A percentile compares a stretch with the other conserved stretches of the same genome.
These are phyloP conservation scores for Takakia lepidozioides DNA, from an alignment of 225 moss, liverwort and hornwort species.

Conservation along the genomic window DNA sequence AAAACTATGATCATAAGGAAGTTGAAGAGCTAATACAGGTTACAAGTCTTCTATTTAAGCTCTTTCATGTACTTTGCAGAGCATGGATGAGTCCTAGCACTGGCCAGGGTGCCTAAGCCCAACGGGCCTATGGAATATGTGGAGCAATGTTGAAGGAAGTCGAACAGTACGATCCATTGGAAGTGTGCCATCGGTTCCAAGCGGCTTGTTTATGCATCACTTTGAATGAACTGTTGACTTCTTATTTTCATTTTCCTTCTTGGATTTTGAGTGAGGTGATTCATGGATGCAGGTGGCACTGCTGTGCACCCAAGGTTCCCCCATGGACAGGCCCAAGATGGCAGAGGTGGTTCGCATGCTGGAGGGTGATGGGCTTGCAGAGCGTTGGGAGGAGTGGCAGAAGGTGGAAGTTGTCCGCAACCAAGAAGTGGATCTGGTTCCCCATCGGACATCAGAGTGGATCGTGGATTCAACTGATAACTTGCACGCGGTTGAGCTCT, in stretches of 20 bases:
- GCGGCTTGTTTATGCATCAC: too few relatives aligned
- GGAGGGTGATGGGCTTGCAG: slow-evolving; percentile 86
- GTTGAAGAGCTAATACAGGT: slow-evolving; percentile 96
- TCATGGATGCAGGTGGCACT: slow-evolving; percentile 63
- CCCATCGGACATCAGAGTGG: slow-evolving; percentile 82
- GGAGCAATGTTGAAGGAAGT: too few relatives aligned
- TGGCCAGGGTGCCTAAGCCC: too few relatives aligned
- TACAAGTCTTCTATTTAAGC: background rate
- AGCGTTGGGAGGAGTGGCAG: slow-evolving; percentile 99
- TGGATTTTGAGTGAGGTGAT: background rate
- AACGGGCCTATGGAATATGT: too few relatives aligned
- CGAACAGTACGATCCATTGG: too few relatives aligned
- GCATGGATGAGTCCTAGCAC: too few relatives aligned
- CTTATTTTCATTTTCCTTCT: background rate
- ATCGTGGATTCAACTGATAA: slow-evolving; percentile 87
- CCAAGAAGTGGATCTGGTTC: slow-evolving; percentile 72
- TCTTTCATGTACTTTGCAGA: too few relatives aligned
- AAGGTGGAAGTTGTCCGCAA: slow-evolving; percentile 86
- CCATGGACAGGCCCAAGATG: slow-evolving; percentile 90
- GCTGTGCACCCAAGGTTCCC: slow-evolving; percentile 83
- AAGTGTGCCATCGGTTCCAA: too few relatives aligned
- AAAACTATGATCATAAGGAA: slow-evolving; percentile 65
- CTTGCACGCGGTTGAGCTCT: slow-evolving; percentile 90
- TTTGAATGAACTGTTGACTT: too few relatives aligned
- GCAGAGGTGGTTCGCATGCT: slow-evolving; percentile 89